Evolutionary conservation across 768 basidiomycete genomes (phyloP), one percentile per base, ranked within the genome.

Genomic region (Harrya chromipes): DNA sequence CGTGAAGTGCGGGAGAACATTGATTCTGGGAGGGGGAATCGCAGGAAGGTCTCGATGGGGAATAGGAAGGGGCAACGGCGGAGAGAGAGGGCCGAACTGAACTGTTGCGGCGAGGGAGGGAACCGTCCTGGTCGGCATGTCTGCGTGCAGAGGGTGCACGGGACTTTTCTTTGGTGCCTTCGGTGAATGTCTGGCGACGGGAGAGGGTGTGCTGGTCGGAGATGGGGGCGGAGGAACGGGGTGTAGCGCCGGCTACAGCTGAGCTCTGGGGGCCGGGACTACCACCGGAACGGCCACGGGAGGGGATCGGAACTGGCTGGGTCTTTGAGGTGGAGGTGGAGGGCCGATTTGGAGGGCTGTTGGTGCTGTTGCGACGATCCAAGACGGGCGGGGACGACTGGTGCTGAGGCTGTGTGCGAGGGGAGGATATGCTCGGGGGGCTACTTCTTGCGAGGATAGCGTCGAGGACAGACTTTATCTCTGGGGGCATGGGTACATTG

Each of bases 391-490:
- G 46, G 43, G 60, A 54, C 10, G 56, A 21, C 26, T 56, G 69
- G 29, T 64, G 48, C 49, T 71, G 74, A 16, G 64, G 49, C 51
- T 67, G 46, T 68, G 72, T 35, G 59, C 66, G 56, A 57, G 49
- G n/a, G 27, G 60, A 57, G 33, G 60, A 58, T 52, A 63, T 33
- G 67, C 63, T 44, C 63, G 52, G 47, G 61, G 70, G 49, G 55
- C 65, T 66, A 37, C 70, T 69, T 56, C 72, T 72, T 29, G 73
- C 64, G 37, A 77, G 65, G 43, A 81, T 67, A 49, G 73, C 74
- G 50, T 86, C 86, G 43, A 89, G 74, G 44, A 82, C 68, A n/a
- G 77, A 71, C 67, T 84, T 85, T 67, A 89, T 78, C 43, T 86
- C 85, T 12, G 74, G 63, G 16, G 90, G 90, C 53, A 90, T 88